phyloP scores from a whole-genome alignment of 805 yeast genomes.

The Kurtzmaniella cleridarum region DNA sequence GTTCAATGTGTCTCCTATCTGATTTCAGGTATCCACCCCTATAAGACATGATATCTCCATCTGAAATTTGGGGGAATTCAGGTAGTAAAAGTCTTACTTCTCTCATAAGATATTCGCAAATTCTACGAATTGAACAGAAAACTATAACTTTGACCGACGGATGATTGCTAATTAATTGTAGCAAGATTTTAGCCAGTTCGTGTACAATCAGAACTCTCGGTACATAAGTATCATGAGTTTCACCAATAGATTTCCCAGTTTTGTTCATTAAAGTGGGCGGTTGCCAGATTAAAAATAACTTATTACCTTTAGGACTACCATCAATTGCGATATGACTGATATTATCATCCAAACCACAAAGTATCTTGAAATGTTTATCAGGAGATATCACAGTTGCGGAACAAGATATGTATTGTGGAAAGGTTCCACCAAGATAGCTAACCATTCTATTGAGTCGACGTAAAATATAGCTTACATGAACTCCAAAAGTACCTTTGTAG shows the following conservation, averaged over 20 bases:
- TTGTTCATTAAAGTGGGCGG: conserved; percentile 65
- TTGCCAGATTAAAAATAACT: conserved; percentile 75
- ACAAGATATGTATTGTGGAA: conserved; percentile 72
- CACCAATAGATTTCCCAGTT: conserved; percentile 37
- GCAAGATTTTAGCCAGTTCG: conserved; percentile 72
- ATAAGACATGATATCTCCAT: conserved; percentile 77
- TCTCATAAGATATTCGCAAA: conserved; percentile 84
- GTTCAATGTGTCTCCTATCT: conserved; percentile 84
- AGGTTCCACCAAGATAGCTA: conserved; percentile 35
- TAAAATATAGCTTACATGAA: conserved; percentile 84
- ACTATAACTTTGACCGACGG: conserved; percentile 74
- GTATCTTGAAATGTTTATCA: conserved; percentile 57
- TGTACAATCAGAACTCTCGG: conserved; percentile 62
- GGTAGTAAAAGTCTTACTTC: conserved; percentile 50
- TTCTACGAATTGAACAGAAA: conserved; percentile 80
- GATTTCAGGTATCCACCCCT: conserved; percentile 90
- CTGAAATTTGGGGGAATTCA: conserved; percentile 31
- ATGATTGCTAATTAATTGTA: conserved; percentile 51
- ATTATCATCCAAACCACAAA: conserved; percentile 60
- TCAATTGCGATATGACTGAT: conserved; percentile 63
- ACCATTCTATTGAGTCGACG: conserved; percentile 71
- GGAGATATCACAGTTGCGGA: conserved; percentile 90
- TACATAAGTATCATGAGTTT: conserved; percentile 5
- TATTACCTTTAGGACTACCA: conserved; percentile 85
- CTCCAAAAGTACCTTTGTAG: conserved; percentile 87